Base-by-base conservation (phyloP, 2,329 filamentous ascomycete genomes). In the Trichoderma atroviride region DNA sequence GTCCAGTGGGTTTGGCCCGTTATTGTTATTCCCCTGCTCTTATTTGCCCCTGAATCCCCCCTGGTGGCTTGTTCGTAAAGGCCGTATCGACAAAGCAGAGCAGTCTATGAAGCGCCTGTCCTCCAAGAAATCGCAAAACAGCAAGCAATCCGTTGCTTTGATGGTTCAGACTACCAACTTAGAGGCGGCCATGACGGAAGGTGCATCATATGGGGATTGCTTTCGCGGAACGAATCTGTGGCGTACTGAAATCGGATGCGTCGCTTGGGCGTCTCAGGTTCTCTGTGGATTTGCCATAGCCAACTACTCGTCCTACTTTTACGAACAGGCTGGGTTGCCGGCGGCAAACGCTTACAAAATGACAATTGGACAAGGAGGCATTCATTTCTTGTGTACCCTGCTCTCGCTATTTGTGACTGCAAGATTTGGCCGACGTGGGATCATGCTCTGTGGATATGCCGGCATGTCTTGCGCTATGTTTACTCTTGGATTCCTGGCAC, bases 51-150 rank as follows among this genome's bases (percentile, higher is more conserved):
- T 0, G 77, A 79, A 63, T 77, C 75, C 7, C 77, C 77, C 77
- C 11, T 79, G 76, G 77, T 77, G 80, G 78, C 77, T 80, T n/a
- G 78, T 83, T 10, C 78, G 82, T 4, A 76, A 81, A n/a, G 79
- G 79, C 9, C 75, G 68, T 24, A 33, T 69, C 10, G 52, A 53
- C 1, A 63, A 71, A 9, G 73, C 72, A 0, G 65, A 74, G 31
- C 59, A 47, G 19, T 61, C 58, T 13, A 61, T 61, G 24, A 24
- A 14, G 11, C 24, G 40, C 29, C 35, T 40, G 14, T 60, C 57
- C 16, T 37, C 56, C 11, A 35, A 35, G 31, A 24, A 5, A 24
- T 22, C 33, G 19, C 19, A 37, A 22, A 58, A 33, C 2, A 22
- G 29, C 31, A 58, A 58, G 19, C 56, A 58, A 35, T 35, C 29